Base-by-base conservation (phyloP, 2,329 filamentous ascomycete species). In the Venturia nashicola region DNA sequence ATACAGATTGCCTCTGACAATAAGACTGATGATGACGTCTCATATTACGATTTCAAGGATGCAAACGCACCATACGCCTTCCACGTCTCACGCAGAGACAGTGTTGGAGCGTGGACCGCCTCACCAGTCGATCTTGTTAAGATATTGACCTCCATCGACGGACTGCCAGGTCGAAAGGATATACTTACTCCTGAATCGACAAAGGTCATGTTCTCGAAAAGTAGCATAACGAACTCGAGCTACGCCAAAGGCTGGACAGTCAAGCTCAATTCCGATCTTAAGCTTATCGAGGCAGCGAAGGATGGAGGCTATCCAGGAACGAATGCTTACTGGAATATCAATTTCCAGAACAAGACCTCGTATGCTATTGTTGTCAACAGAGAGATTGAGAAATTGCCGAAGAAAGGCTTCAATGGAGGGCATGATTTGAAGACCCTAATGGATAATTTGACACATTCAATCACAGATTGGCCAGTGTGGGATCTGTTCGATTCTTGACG, bases 81-180 rank as follows among this genome's bases (percentile, higher is more conserved):
- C 40, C 62, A 64, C 44, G 62, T 64, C 27, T 23, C 20, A 23
- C 54, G 62, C 11, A 55, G 62, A 16, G 62, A 64, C 39, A 44
- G 34, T 23, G 62, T 64, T 18, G 62, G 62, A 18, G 62, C 62
- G n/a, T 64, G 62, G 62, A 64, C 59, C 9, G 62, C 54, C n/a
- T 62, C 62, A 16, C 62, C 62, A 46, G 40, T 39, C 3, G 54
- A 59, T 43, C 62, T 64, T 11, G 54, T 64, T 20, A 59, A 60
- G 27, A 64, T 64, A 16, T 23, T 61, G 16, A 64, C 39, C 12
- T 20, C 62, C 23, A 32, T 61, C n/a, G 48, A 60, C 36, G 32
- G 32, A 14, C 18, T 64, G 16, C 11, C 62, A 14, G 39, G 23
- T 42, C 34, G 34, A 32, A 46, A n/a, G 3, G 27, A 61, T 23